A percentile compares a stretch with the other conserved stretches of the same genome.
These are phyloP conservation scores for Cladobotryum protrusum DNA, from an alignment of 2,329 filamentous ascomycete species.

Conservation along the genomic window DNA sequence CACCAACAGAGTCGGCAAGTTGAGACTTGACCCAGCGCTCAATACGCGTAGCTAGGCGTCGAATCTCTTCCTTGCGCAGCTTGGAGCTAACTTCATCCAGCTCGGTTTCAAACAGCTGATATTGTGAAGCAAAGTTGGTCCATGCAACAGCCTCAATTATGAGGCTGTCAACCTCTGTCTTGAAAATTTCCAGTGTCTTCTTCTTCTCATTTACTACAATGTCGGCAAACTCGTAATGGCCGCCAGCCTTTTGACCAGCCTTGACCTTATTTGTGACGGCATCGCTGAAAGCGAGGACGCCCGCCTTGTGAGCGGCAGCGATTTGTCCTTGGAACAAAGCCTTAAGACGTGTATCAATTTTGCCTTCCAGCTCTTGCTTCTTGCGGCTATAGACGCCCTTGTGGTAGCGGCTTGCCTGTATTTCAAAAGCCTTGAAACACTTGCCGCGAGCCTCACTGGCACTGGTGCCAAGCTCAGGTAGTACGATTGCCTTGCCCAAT, in stretches of 20 bases:
- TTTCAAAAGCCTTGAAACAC: conserved; percentile 78
- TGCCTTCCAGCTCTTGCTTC: conserved; percentile 73
- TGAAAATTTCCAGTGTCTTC: conserved; percentile 67
- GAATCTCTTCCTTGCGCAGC: conserved; percentile 92
- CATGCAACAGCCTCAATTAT: conserved; percentile 74
- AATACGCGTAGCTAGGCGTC: conserved; percentile 79
- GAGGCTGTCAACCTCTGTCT: conserved; percentile 66
- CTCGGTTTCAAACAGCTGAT: conserved; percentile 78
- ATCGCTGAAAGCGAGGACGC: conserved; percentile 77
- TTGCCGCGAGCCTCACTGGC: conserved; percentile 68
- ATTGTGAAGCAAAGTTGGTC: conserved; percentile 80
- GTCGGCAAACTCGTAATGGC: conserved; percentile 87
- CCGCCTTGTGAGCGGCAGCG: conserved; percentile 79
- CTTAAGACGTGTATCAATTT: conserved; percentile 85
- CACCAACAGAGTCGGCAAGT: conserved; percentile 76
- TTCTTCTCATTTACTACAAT: conserved; percentile 82
- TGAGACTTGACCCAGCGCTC: conserved; percentile 91
- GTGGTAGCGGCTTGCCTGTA: conserved; percentile 88
- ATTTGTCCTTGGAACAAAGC: conserved; percentile 84
- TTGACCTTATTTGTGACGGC: conserved; percentile 85
- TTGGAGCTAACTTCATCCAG: conserved; percentile 80
- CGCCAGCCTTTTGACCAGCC: conserved; percentile 83
- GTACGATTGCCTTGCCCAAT: conserved; percentile 64
- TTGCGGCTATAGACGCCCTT: conserved; percentile 91
- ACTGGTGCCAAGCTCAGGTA: conserved; percentile 66